Evolutionary conservation across 2,329 filamentous ascomycete genomes (phyloP), one percentile per base, ranked within the genome.

Genomic region (Diaporthe aspalathi): DNA sequence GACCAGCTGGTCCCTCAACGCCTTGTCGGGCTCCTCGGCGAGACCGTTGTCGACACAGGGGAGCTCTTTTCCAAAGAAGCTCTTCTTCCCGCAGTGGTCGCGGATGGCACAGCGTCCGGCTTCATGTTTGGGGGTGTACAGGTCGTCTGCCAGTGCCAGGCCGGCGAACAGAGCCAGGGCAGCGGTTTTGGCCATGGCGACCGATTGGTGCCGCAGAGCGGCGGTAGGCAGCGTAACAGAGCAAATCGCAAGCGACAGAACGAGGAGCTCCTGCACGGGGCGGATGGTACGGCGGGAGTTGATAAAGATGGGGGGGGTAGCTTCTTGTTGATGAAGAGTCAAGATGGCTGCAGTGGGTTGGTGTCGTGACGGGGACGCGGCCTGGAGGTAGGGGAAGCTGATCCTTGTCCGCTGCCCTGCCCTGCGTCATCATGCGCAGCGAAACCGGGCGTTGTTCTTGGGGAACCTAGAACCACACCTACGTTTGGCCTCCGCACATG

Each of bases 41-140:
- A 91, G 84, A 5, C 87, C 94, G 80, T 99, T 99, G 83, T 99
- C 95, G 17, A 95, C 91, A 79, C 96, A 99, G 5, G 96, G 96
- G 73, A 98, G 86, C 76, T 97, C 90, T 71, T 94, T 92, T 70
- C 94, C 94, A 78, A 98, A 98, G 80, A 96, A 92, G 74, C 92
- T 92, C 82, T 95, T 92, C 81, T 94, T 95, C 60, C 96, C 96
- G 80, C 96, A 99, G 74, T 97, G 92, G 9, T 94, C 94, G 63
- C 95, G 90, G 74, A 98, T 94, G 1, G 95, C 94, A 81, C 95
- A 98, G 74, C 95, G 89, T 50, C 95, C 95, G 63, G 91, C 86
- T 82, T 98, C 95, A 77, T 98, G 95, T 74, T 90, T 93, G 1
- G 86, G 84, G 0, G 88, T 90, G 70, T 79, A 81, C 57, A 78